phyloP scores from a whole-genome alignment of 768 basidiomycete genomes.

The Leccinum subgranulosum region DNA sequence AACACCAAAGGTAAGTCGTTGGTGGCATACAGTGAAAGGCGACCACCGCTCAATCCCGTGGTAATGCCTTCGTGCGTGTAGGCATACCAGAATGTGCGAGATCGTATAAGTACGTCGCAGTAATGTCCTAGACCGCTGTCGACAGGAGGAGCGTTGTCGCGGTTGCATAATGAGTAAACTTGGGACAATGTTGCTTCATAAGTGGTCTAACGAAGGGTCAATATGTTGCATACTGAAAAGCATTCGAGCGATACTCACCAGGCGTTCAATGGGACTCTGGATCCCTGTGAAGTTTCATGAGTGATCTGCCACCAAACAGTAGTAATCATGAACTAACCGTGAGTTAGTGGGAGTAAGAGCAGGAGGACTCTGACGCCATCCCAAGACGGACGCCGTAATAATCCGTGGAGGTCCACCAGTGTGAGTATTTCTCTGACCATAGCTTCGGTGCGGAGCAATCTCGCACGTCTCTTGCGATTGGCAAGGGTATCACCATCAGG shows the following conservation, averaged over 20 bases:
- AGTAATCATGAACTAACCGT: constrained; percentile 49
- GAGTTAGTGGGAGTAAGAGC: constrained; percentile 77
- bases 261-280: constrained; percentile 27
- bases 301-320: neutral
- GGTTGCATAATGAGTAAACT: constrained; percentile 68
- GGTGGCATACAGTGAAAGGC: constrained; percentile 66
- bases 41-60: constrained; percentile 80
- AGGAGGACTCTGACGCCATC: constrained; percentile 82
- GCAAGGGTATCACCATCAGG: constrained; percentile 30
- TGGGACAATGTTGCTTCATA: constrained; percentile 84
- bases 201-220: constrained; percentile 46
- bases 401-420: constrained; percentile 74
- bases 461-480: constrained; percentile 38
- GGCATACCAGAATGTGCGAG: constrained; percentile 88
- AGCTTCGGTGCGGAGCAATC: constrained; percentile 54
- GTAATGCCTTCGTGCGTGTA: constrained; percentile 82
- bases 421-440: constrained; percentile 77
- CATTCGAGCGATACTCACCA: constrained; percentile 7
- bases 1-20: neutral
- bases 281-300: constrained; percentile 20
- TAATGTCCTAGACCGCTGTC: constrained; percentile 51
- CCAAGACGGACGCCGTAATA: constrained; percentile 80
- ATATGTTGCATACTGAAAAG: neutral
- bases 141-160: constrained; percentile 42
- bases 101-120: constrained; percentile 59